phyloP scores from a whole-genome alignment of 441 rosid genomes.

The Aleurites moluccanus region DNA sequence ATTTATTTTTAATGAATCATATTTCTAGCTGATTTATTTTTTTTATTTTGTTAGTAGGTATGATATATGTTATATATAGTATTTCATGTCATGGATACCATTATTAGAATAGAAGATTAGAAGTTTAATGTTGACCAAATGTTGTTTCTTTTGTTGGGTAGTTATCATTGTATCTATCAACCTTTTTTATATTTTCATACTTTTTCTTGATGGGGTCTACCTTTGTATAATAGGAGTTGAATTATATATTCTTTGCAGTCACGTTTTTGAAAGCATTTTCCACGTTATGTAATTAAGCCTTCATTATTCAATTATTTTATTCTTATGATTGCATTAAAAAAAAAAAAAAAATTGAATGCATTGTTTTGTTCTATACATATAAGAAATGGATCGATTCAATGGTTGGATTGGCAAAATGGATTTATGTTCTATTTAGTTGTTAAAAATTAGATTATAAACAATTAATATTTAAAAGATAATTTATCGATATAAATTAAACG shows the following conservation, averaged over 20 bases:
- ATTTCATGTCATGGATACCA: no score
- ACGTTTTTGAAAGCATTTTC: conserved; percentile 17
- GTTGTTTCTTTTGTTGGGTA: neutral
- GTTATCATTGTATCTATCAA: neutral
- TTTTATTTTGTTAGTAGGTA: no score
- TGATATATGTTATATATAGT: no score
- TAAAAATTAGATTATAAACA: no score
- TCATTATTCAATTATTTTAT: no score
- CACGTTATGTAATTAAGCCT: neutral
- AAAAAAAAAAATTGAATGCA: neutral
- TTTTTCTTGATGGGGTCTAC: neutral
- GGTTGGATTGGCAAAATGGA: no score
- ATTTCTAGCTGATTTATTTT: no score
- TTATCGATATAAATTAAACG: no score
- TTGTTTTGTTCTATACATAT: neutral
- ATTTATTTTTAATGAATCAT: no score
- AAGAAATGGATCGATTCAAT: neutral
- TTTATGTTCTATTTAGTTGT: no score
- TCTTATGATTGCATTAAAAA: no score
- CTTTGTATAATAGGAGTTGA: neutral
- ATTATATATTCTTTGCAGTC: neutral
- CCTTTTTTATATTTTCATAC: neutral
- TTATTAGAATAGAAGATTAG: neutral
- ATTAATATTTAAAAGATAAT: no score
- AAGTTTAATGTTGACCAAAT: conserved; percentile 39